Percentiles rank a stretch among this genome's conserved stretches.
phyloP scores from a whole-genome alignment of 192 early-diverging fungal species.

The Dissophora globulifera region DNA sequence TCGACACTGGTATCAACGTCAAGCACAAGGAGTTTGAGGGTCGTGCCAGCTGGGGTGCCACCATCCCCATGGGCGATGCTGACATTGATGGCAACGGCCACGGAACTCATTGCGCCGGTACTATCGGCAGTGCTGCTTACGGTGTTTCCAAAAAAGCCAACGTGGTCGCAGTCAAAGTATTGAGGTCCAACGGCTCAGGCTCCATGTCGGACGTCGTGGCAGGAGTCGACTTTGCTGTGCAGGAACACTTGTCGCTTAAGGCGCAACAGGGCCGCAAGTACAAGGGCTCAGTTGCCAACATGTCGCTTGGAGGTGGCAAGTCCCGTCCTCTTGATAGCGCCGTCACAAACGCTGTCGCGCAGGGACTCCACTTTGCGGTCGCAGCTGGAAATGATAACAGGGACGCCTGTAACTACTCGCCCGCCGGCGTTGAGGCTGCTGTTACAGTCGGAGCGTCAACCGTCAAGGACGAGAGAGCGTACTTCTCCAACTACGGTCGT shows the following conservation, averaged over 20 bases:
- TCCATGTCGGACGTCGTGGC: slow-evolving; percentile 70
- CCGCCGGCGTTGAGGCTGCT: slow-evolving; percentile 71
- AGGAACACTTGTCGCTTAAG: slow-evolving; percentile 39
- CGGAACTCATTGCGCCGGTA: slow-evolving; percentile 93
- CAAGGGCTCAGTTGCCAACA: slow-evolving; percentile 92
- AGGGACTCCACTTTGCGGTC: slow-evolving; percentile 91
- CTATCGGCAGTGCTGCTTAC: slow-evolving; percentile 83
- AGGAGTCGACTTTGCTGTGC: slow-evolving; percentile 70
- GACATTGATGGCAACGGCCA: slow-evolving; percentile 79
- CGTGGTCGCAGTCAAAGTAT: slow-evolving; percentile 93
- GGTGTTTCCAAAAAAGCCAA: slow-evolving; percentile 91
- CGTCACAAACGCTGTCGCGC: slow-evolving; percentile 77
- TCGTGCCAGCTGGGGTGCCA: slow-evolving; percentile 86
- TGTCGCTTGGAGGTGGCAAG: slow-evolving; percentile 90
- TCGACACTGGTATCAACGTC: slow-evolving; percentile 92
- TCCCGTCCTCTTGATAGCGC: slow-evolving; percentile 83
- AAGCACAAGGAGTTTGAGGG: slow-evolving; percentile 91
- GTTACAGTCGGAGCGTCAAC: slow-evolving; percentile 93
- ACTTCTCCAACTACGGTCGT: slow-evolving; percentile 80
- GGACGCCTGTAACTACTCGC: slow-evolving; percentile 91
- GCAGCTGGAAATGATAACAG: slow-evolving; percentile 95
- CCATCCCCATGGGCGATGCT: slow-evolving; percentile 74
- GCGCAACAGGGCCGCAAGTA: slow-evolving; percentile 65
- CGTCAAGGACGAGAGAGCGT: slow-evolving; percentile 82
- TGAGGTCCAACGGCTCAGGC: slow-evolving; percentile 89